Conservation (phyloP, 148 eudicot genomes). For the Rhododendron molle region DNA sequence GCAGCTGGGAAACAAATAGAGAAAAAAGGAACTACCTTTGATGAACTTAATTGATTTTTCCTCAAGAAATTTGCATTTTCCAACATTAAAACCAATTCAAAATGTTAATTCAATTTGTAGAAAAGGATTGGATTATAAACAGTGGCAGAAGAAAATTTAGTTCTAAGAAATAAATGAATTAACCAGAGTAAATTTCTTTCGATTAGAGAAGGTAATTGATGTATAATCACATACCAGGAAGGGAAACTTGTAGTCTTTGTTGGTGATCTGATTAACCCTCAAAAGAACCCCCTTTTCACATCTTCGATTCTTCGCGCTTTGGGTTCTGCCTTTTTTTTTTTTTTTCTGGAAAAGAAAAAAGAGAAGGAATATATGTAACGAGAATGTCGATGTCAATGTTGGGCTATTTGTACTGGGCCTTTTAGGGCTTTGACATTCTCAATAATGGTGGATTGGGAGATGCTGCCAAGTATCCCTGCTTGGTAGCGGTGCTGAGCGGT, state of each 20-base stretch:
- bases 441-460: too few species aligned
- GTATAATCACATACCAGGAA: background rate
- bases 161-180: background rate
- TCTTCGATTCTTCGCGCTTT: background rate
- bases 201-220: background rate
- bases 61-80: background rate
- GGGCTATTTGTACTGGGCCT: background rate
- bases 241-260: background rate
- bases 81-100: background rate
- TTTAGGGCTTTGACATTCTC: background rate
- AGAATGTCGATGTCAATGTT: background rate
- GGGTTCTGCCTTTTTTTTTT: background rate
- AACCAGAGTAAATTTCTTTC: background rate
- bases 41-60: background rate
- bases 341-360: background rate
- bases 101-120: background rate
- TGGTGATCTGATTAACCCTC: constrained; percentile 1
- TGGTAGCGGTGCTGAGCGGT: too few species aligned
- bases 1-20: background rate
- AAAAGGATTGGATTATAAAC: background rate
- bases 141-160: background rate
- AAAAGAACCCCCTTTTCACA: background rate
- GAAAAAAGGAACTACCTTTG: background rate
- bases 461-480: too few species aligned
- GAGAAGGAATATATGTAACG: background rate